A percentile compares a stretch with the other conserved stretches of the same genome.
phyloP scores from a whole-genome alignment of 495 filamentous ascomycete genomes.

The Aspergillus saccharolyticus region DNA sequence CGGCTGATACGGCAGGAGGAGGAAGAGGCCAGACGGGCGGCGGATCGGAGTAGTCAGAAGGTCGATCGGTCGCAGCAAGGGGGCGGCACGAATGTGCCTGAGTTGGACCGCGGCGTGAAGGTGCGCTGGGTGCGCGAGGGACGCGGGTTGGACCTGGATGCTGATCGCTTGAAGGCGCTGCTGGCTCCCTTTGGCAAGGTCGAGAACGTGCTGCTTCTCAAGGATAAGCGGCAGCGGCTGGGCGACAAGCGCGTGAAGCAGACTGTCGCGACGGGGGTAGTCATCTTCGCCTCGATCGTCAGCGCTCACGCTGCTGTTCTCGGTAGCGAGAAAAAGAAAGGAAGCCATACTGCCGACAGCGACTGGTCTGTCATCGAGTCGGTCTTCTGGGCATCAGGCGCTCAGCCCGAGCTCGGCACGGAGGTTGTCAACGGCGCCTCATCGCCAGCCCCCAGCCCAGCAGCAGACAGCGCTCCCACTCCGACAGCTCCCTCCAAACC shows the following conservation, averaged over 20 bases:
- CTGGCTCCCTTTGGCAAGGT: conserved; percentile 54
- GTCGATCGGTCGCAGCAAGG: conserved; percentile 41
- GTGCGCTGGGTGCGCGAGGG: conserved; percentile 54
- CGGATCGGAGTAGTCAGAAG: conserved; percentile 31
- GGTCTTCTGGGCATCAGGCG: conserved; percentile 53
- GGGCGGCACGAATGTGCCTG: conserved; percentile 42
- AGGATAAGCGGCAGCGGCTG: conserved; percentile 49
- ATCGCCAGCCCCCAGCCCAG: conserved; percentile 18
- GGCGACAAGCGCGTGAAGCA: conserved; percentile 52
- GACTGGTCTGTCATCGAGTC: conserved; percentile 48
- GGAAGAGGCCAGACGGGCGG: conserved; percentile 28
- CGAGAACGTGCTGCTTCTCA: conserved; percentile 49
- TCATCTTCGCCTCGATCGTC: conserved; percentile 56
- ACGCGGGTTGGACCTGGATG: conserved; percentile 36
- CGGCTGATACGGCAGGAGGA: conserved; percentile 34
- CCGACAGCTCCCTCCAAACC: conserved; percentile 21
- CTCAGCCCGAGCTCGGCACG: conserved; percentile 41
- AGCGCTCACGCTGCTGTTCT: conserved; percentile 56
- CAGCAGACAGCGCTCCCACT: conserved; percentile 9
- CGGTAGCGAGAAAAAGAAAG: conserved; percentile 42
- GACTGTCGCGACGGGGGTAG: conserved; percentile 47
- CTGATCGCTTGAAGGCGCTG: conserved; percentile 37
- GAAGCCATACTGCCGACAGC: conserved; percentile 24
- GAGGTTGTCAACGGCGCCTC: neutral
- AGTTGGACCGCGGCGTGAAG: conserved; percentile 56